phyloP scores from a whole-genome alignment of 2,329 filamentous ascomycete species.

The Aspergillus fructus region DNA sequence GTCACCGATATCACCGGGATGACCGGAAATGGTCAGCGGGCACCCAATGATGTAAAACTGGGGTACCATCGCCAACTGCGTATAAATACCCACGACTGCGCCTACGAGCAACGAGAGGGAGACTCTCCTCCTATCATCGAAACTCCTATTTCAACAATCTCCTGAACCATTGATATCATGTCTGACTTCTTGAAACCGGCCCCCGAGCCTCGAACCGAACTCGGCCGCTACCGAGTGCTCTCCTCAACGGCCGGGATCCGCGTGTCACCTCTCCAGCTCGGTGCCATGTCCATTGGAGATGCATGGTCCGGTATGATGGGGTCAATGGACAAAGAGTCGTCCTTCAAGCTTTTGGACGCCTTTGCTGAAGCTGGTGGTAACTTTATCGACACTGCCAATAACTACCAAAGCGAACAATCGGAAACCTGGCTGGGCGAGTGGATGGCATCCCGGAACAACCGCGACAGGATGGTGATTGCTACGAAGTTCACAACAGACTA shows the following conservation, averaged over 20 bases:
- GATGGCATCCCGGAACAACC: conserved; percentile 63
- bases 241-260: conserved; percentile 65
- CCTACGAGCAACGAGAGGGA: neutral
- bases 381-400: conserved; percentile 71
- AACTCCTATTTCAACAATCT: neutral
- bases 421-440: conserved; percentile 70
- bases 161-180: neutral
- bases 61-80: neutral
- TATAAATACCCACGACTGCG: neutral
- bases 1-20: neutral
- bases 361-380: conserved; percentile 67
- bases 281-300: conserved; percentile 40
- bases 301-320: conserved; percentile 58
- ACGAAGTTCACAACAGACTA: conserved; percentile 68
- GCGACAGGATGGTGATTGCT: conserved; percentile 48
- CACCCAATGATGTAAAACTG: neutral
- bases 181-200: neutral
- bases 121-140: neutral
- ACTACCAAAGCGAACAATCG: conserved; percentile 65
- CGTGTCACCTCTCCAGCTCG: conserved; percentile 59
- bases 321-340: conserved; percentile 61
- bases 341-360: conserved; percentile 65
- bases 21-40: neutral
- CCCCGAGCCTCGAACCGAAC: conserved; percentile 54
- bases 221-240: conserved; percentile 66